Conservation (phyloP, 2,329 filamentous ascomycete species). For the Tolypocladium ovalisporum region DNA sequence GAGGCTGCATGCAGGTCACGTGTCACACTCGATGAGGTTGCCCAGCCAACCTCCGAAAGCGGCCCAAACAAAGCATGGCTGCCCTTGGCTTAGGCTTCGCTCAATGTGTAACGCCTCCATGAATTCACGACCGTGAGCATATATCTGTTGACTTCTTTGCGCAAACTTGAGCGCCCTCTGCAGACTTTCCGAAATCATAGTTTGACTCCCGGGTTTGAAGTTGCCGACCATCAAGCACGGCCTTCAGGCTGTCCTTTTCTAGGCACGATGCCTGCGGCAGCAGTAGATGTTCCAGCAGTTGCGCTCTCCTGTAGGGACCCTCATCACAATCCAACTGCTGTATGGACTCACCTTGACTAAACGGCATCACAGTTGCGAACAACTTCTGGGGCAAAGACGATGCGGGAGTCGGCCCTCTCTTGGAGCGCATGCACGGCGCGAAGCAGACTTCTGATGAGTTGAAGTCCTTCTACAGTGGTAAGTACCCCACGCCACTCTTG, state of each 20-base stretch:
- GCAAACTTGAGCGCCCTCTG: background rate
- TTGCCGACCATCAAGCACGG: background rate
- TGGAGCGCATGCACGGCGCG: constrained; percentile 88
- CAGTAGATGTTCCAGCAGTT: constrained; percentile 52
- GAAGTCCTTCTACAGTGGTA: constrained; percentile 79
- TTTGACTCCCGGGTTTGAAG: background rate
- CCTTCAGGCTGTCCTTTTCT: background rate
- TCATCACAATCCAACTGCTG: background rate
- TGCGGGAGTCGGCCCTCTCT: constrained; percentile 80
- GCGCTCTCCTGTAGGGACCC: constrained; percentile 51
- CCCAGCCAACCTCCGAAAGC: constrained; percentile 7
- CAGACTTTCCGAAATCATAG: background rate
- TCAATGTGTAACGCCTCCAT: background rate
- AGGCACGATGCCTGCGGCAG: constrained; percentile 47
- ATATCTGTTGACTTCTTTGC: background rate
- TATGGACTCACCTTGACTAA: constrained; percentile 6
- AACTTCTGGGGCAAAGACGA: constrained; percentile 99
- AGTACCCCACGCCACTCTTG: constrained; percentile 11
- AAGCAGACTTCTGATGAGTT: constrained; percentile 94
- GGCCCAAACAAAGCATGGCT: background rate
- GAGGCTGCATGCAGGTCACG: constrained; percentile 14
- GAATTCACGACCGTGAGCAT: background rate
- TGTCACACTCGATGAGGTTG: constrained; percentile 7
- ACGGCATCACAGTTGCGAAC: constrained; percentile 63
- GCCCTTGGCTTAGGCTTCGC: background rate